Evolutionary conservation across 2,329 filamentous ascomycete species (phyloP).

Genomic region (Cladosporium halotolerans): DNA sequence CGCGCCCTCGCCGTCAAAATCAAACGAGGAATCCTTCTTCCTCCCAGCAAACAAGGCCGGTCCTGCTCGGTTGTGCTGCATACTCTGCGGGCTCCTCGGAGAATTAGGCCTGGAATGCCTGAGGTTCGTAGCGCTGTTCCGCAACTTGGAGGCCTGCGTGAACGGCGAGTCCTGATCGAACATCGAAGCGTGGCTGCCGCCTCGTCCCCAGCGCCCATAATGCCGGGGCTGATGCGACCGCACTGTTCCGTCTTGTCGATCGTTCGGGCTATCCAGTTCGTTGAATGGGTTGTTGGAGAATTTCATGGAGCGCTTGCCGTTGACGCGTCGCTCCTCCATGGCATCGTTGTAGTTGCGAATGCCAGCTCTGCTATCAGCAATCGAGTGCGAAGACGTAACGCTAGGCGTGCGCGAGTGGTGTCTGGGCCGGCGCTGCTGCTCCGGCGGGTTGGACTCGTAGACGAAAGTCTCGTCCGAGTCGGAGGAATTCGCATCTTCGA

Average conservation of each 20-base stretch:
- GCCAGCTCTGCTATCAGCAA: slow-evolving; percentile 53
- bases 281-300: slow-evolving; percentile 76
- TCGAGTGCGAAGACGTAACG: slow-evolving; percentile 71
- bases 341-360: slow-evolving; percentile 61
- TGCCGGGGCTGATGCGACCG: slow-evolving; percentile 67
- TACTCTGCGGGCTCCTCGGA: slow-evolving; percentile 49
- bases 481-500: slow-evolving; percentile 92
- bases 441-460: slow-evolving; percentile 89
- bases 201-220: slow-evolving; percentile 70
- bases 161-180: slow-evolving; percentile 77
- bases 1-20: slow-evolving; percentile 72
- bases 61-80: slow-evolving; percentile 33
- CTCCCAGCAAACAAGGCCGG: slow-evolving; percentile 35
- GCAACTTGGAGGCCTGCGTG: slow-evolving; percentile 61
- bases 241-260: slow-evolving; percentile 37
- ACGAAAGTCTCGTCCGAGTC: slow-evolving; percentile 98
- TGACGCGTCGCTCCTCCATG: slow-evolving; percentile 55
- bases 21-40: slow-evolving; percentile 62
- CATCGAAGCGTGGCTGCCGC: slow-evolving; percentile 62
- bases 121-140: slow-evolving; percentile 44
- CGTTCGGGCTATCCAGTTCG: slow-evolving; percentile 46
- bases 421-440: slow-evolving; percentile 56
- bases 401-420: slow-evolving; percentile 94
- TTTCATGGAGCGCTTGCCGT: slow-evolving; percentile 90
- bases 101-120: slow-evolving; percentile 57